Conservation (phyloP, 164 flowering plant genomes). For the Umbilicus rupestris region DNA sequence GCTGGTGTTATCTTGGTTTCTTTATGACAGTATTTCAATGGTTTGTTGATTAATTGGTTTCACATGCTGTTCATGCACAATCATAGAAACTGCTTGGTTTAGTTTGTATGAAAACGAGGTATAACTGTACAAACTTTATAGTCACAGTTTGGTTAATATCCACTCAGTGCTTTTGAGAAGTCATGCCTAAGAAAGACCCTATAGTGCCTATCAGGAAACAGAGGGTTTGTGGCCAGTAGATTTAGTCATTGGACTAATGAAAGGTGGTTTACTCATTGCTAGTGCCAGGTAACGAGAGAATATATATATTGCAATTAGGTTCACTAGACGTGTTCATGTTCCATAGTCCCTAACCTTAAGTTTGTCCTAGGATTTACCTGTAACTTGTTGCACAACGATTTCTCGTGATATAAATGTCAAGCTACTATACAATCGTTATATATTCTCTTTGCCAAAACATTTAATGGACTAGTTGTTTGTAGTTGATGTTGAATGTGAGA, state of each 20-base stretch:
- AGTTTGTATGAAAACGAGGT: not conserved
- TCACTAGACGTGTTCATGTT: no score
- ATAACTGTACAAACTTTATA: not conserved
- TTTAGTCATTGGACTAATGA: not conserved
- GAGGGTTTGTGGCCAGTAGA: not conserved
- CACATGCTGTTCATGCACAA: not conserved
- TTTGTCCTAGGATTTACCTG: no score
- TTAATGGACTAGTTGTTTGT: not conserved
- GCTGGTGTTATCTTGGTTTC: not conserved
- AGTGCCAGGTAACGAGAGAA: no score
- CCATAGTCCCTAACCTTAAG: no score
- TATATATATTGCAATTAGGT: no score
- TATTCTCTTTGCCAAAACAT: not conserved
- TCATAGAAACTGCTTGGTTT: not conserved
- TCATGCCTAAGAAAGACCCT: not conserved
- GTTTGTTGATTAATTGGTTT: not conserved
- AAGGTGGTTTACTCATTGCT: no score
- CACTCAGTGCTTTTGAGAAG: not conserved
- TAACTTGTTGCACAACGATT: no score
- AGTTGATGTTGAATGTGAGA: not conserved
- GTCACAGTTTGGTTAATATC: not conserved
- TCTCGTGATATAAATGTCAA: no score
- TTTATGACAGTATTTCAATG: not conserved
- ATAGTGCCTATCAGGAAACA: not conserved
- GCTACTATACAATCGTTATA: no score